Evolutionary conservation across 768 basidiomycete species (phyloP), one percentile per base, ranked within the genome.

Genomic region (Amyloporia xantha): DNA sequence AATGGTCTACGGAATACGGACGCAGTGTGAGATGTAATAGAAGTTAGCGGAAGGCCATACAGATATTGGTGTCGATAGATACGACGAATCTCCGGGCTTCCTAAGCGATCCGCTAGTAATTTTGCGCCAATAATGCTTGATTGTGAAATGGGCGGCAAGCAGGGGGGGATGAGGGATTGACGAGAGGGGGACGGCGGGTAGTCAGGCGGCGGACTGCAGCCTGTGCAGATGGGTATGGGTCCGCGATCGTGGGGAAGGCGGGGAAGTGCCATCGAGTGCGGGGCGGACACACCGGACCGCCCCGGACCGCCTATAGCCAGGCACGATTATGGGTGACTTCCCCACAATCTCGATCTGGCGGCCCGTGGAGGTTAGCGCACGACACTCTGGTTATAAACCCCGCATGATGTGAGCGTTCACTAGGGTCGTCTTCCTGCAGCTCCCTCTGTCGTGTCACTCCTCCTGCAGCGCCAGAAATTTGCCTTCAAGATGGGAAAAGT

Each of bases 341-440:
- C 54, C 54, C 54, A 46, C 51, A 52, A 52, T 52, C 51, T 55
- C 54, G 54, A 55, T 55, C 42, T 24, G 15, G 25, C 47, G 43
- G 50, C 43, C 50, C 47, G 47, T 47, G 43, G 48, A 40, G 51
- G 49, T 43, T 30, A 25, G 47, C 44, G 44, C 41, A 42, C 28
- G 49, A 25, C 28, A 9, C 37, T 12, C 7, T 5, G 36, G 39
- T 26, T 49, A 48, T 52, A 47, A 47, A 30, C 36, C 48, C 50
- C 50, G 40, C 44, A 19, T 11, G 40, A 25, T 1, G 27, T 10
- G 24, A 7, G 26, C 33, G 4, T 40, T 21, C 47, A 19, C 24
- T 12, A 48, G 47, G 47, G 35, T 47, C 54, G 28, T 44, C 44
- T 49, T 36, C n/a, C 49, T 44, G 49, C 49, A 45, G 28, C 28